Evolutionary conservation across 108 stramenopile genomes (phyloP).

Genomic region (Skeletonema tropicum): DNA sequence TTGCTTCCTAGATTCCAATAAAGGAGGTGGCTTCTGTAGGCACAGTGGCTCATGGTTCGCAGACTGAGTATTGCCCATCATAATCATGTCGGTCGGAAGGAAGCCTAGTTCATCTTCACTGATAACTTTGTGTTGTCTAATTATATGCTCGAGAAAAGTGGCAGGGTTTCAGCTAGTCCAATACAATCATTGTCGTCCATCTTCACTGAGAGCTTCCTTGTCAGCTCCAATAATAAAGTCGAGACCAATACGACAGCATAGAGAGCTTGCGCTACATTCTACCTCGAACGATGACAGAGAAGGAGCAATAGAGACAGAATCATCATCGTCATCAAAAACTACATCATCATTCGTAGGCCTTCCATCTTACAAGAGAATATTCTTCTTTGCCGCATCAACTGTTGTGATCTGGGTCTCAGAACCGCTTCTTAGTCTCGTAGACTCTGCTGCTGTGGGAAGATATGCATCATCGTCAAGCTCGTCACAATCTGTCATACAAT

Average conservation of each 20-base stretch:
- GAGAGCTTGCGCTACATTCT: neutral
- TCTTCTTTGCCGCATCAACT: constrained; percentile 74
- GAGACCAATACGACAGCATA: neutral
- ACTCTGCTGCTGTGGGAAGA: constrained; percentile 89
- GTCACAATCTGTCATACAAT: constrained; percentile 60
- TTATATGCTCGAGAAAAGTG: neutral
- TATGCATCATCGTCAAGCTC: constrained; percentile 39
- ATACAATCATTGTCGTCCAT: neutral
- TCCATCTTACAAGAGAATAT: constrained; percentile 65
- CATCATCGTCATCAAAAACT: neutral
- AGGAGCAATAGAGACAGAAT: neutral
- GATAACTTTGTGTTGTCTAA: neutral
- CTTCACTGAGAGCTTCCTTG: neutral
- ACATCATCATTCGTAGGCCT: constrained; percentile 45
- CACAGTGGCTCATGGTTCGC: no score
- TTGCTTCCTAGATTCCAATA: no score
- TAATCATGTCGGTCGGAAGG: neutral
- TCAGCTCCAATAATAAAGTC: neutral
- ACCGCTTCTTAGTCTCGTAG: constrained; percentile 92
- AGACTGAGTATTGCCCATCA: neutral
- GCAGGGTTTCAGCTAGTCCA: neutral
- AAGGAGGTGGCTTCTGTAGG: no score
- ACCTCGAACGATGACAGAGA: neutral
- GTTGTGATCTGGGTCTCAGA: constrained; percentile 89
- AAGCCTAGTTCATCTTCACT: neutral